These are phyloP conservation scores for Microcera coccophila DNA, from an alignment of 2,329 filamentous ascomycete genomes.

Conservation along the genomic window DNA sequence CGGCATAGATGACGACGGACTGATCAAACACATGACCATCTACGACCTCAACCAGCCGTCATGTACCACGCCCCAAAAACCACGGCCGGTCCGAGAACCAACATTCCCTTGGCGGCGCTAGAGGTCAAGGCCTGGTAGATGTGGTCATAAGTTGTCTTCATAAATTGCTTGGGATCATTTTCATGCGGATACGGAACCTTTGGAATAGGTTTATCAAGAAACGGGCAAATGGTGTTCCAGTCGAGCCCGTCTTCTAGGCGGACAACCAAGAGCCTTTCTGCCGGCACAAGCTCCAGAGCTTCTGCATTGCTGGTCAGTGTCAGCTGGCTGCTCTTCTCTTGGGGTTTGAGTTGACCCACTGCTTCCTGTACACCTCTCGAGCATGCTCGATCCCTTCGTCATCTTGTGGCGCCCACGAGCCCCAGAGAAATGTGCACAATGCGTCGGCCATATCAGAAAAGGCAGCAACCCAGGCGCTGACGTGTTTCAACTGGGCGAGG, in stretches of 20 bases:
- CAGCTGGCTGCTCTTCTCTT: too few species aligned
- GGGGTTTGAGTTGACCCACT: conserved; percentile 2
- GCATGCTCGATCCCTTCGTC: conserved; percentile 2
- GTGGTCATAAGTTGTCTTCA: conserved; percentile 5
- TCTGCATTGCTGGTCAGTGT: conserved; percentile 2
- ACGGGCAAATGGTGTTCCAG: conserved; percentile 3
- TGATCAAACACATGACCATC: too few species aligned
- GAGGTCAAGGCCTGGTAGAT: conserved; percentile 1
- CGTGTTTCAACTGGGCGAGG: neutral
- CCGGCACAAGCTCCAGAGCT: neutral
- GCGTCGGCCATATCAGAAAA: conserved; percentile 6
- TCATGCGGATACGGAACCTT: conserved; percentile 1
- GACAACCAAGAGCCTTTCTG: neutral
- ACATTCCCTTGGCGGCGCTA: conserved; percentile 2
- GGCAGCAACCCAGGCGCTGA: neutral
- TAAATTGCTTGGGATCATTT: conserved; percentile 3
- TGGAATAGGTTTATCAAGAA: conserved; percentile 1
- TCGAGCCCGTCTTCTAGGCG: conserved; percentile 1
- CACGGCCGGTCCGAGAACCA: neutral
- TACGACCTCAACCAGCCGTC: too few species aligned
- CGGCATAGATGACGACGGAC: too few species aligned
- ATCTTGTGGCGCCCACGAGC: conserved; percentile 1
- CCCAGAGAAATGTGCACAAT: neutral
- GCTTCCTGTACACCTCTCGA: neutral
- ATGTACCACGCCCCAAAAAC: too few species aligned